These are phyloP conservation scores for Naganishia sp. DNA, from an alignment of 1,284 basidiomycete species.

Conservation along the genomic window DNA sequence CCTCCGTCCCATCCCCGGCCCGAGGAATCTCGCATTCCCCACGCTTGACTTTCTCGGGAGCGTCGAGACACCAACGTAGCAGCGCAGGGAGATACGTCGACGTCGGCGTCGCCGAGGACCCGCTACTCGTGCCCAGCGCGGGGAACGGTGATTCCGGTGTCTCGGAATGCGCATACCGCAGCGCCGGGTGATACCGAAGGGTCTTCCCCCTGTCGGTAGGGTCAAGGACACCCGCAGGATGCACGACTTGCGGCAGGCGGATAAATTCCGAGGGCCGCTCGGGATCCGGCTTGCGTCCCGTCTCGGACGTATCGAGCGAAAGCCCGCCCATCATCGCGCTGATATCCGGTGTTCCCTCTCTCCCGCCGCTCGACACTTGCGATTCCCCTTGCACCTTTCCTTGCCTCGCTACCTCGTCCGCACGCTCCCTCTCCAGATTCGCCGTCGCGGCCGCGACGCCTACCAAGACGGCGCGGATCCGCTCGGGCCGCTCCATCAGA, in stretches of 20 bases:
- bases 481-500: constrained; percentile 84
- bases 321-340: constrained; percentile 19
- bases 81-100: constrained; percentile 48
- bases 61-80: constrained; percentile 64
- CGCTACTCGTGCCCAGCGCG: constrained; percentile 33
- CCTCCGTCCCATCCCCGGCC: constrained; percentile 10
- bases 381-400: neutral
- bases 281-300: neutral
- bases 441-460: constrained; percentile 77
- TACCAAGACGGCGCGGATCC: constrained; percentile 75
- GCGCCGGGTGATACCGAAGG: constrained; percentile 8
- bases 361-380: neutral
- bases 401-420: neutral
- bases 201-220: constrained; percentile 12
- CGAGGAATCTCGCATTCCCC: constrained; percentile 76
- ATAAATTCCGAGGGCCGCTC: constrained; percentile 17
- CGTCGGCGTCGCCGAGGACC: constrained; percentile 34
- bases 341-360: constrained; percentile 25
- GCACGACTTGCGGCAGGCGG: constrained; percentile 13
- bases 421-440: constrained; percentile 61
- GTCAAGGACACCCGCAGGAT: constrained; percentile 13
- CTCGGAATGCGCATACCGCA: constrained; percentile 27
- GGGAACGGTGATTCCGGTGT: constrained; percentile 46
- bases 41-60: constrained; percentile 64
- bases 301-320: neutral